phyloP scores from a whole-genome alignment of 2,329 filamentous ascomycete species.

The Berkeleyomyces rouxiae region DNA sequence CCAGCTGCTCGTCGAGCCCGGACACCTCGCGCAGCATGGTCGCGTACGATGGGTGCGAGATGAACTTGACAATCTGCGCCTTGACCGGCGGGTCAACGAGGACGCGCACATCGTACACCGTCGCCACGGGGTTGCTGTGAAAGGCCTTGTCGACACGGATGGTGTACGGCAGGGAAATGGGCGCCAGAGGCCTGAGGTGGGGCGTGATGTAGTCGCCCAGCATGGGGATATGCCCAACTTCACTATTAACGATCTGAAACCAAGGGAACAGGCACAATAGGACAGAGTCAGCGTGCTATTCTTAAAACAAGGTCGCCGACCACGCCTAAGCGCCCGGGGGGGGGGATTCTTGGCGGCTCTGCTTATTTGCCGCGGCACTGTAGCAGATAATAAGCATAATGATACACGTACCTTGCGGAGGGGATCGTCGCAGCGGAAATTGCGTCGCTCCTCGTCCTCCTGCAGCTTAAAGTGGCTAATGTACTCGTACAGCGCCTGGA shows the following conservation, averaged over 20 bases:
- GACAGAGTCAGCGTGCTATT: neutral
- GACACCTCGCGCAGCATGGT: slow-evolving; percentile 60
- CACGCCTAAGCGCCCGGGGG: too few relatives aligned
- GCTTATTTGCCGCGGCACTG: neutral
- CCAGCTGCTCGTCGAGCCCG: slow-evolving; percentile 68
- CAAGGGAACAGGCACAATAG: neutral
- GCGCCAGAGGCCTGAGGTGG: slow-evolving; percentile 64
- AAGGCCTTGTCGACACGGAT: slow-evolving; percentile 82
- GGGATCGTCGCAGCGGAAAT: slow-evolving; percentile 76
- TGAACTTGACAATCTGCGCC: slow-evolving; percentile 45
- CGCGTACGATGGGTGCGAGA: slow-evolving; percentile 53
- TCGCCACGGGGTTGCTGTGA: slow-evolving; percentile 56
- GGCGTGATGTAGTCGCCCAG: slow-evolving; percentile 64
- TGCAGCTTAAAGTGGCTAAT: slow-evolving; percentile 71
- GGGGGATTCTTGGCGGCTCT: neutral
- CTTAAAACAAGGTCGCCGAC: neutral
- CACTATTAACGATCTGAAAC: slow-evolving; percentile 52
- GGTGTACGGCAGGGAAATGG: slow-evolving; percentile 75
- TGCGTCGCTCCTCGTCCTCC: slow-evolving; percentile 87
- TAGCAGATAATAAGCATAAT: neutral
- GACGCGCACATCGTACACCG: slow-evolving; percentile 80
- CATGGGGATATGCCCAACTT: slow-evolving; percentile 70
- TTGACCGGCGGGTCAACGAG: slow-evolving; percentile 69
- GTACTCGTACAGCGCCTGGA: slow-evolving; percentile 93
- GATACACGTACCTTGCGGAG: slow-evolving; percentile 48